Base-by-base conservation (phyloP, 306 rosid genomes). In the Cucurbita pepo region DNA sequence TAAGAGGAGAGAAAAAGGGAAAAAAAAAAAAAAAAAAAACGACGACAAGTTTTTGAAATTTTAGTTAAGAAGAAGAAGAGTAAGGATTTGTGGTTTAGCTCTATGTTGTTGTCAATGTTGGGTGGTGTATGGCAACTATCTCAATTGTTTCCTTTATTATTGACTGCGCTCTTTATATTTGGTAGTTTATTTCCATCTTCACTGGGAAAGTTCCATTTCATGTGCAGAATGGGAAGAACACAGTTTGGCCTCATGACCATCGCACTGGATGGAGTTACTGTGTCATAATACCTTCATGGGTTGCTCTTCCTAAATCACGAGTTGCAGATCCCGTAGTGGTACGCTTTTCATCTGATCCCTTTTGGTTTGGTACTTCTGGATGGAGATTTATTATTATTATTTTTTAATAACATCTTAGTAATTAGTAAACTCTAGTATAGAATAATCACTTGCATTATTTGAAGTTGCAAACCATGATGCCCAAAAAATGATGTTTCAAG, bases 201-300 rank as follows among this genome's bases (percentile, higher is more conserved):
- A 69, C 73, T 48, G 2, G 22, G 44, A 69, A 69, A 48, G 40
- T 48, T 48, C 48, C 14, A 65, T 51, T 69, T 50, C 16, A 34
- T 69, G 15, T 51, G 25, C 47, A 87, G 96, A 85, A 82, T 11
- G 98, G 97, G 18, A 81, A 86, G 60, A 75, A 85, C 77, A 81
- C 96, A 54, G 75, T 90, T 75, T 88, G 97, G 98, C 97, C 97
- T 1, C 88, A 83, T 65, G 85, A 86, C 81, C 83, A 90, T 69
- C 89, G 45, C 41, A 63, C 80, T 9, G 87, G 83, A 77, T 94
- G 98, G 98, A 86, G 89, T 75, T 94, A 89, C 81, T 87, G 90
- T 56, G 80, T 88, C 36, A 78, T 87, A 0, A 60, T 94, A 81
- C 96, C 97, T 84, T 90, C 98, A 1, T 90, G 94, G 94, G 62